Evolutionary conservation across 2,329 filamentous ascomycete species (phyloP).

Genomic region (Fusarium humuli): DNA sequence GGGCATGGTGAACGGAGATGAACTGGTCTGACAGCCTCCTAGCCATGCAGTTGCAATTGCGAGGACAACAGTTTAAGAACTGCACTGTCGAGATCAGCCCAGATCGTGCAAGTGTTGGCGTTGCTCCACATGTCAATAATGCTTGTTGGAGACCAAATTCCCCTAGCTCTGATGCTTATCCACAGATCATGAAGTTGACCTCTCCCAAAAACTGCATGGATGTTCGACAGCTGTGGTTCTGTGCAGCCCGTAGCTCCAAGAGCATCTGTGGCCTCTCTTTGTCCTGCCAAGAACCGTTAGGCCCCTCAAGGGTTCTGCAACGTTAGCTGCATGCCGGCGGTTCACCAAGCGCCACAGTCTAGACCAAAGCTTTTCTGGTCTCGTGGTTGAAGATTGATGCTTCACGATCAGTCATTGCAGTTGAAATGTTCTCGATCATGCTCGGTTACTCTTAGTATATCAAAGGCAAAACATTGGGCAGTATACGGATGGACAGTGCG

Average conservation of each 20-base stretch:
- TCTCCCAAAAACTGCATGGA: constrained; percentile 26
- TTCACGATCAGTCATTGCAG: constrained; percentile 22
- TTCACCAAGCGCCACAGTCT: constrained; percentile 4
- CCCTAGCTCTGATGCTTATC: constrained; percentile 12
- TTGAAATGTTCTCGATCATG: neutral
- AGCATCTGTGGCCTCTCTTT: constrained; percentile 10
- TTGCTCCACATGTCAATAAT: constrained; percentile 20
- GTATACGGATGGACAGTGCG: neutral
- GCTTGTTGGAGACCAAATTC: constrained; percentile 23
- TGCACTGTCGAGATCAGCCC: constrained; percentile 31
- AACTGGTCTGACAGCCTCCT: neutral
- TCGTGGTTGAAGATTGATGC: constrained; percentile 14
- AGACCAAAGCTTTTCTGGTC: constrained; percentile 20
- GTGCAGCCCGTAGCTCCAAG: constrained; percentile 1
- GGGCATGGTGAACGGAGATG: neutral
- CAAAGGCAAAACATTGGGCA: neutral
- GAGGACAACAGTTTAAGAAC: neutral
- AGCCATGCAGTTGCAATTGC: constrained; percentile 8
- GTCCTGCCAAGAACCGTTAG: constrained; percentile 31
- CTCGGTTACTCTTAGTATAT: neutral
- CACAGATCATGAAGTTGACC: constrained; percentile 23
- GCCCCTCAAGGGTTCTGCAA: constrained; percentile 29
- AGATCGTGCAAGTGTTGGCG: constrained; percentile 22
- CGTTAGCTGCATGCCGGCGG: constrained; percentile 25
- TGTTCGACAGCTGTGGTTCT: constrained; percentile 13